Evolutionary conservation across 257 asterid genomes (phyloP).

Genomic region (Nicotiana tabacum): DNA sequence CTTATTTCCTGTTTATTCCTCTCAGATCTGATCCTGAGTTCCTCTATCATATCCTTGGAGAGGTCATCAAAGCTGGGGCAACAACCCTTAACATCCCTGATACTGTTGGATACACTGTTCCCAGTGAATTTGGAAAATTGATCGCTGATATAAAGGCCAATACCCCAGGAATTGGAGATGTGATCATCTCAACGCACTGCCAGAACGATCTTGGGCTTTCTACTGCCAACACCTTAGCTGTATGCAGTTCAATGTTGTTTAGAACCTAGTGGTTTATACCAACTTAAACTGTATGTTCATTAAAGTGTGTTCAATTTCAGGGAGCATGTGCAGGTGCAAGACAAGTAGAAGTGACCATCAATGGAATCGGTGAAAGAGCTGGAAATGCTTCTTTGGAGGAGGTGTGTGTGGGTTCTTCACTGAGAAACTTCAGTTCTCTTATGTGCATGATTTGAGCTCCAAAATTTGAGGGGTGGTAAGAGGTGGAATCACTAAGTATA

Average conservation of each 20-base stretch:
- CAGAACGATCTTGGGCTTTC: slow-evolving; percentile 98
- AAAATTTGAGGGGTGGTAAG: background rate
- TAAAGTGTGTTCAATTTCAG: slow-evolving; percentile 35
- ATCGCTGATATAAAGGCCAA: slow-evolving; percentile 84
- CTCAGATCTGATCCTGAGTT: slow-evolving; percentile 77
- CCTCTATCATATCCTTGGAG: slow-evolving; percentile 83
- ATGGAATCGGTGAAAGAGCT: slow-evolving; percentile 98
- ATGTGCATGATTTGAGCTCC: slow-evolving; percentile 9
- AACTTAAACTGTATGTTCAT: slow-evolving; percentile 4
- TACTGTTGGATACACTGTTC: slow-evolving; percentile 83
- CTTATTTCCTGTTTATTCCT: slow-evolving; percentile 13
- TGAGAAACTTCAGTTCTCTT: slow-evolving; percentile 1
- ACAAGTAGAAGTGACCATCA: slow-evolving; percentile 91
- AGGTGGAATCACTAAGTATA: background rate
- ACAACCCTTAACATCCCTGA: slow-evolving; percentile 97
- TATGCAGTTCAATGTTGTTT: slow-evolving; percentile 26
- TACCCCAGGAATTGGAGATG: slow-evolving; percentile 84
- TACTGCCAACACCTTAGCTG: slow-evolving; percentile 84
- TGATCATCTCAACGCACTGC: slow-evolving; percentile 88
- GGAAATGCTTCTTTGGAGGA: slow-evolving; percentile 98
- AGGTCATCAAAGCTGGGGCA: slow-evolving; percentile 93
- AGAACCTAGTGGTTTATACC: slow-evolving; percentile 4
- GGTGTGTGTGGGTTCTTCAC: slow-evolving; percentile 33
- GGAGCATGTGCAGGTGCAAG: slow-evolving; percentile 97
- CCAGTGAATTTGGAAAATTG: slow-evolving; percentile 71